Evolutionary conservation across 2,329 filamentous ascomycete genomes (phyloP).

Genomic region (Phaeosphaeria sp.): DNA sequence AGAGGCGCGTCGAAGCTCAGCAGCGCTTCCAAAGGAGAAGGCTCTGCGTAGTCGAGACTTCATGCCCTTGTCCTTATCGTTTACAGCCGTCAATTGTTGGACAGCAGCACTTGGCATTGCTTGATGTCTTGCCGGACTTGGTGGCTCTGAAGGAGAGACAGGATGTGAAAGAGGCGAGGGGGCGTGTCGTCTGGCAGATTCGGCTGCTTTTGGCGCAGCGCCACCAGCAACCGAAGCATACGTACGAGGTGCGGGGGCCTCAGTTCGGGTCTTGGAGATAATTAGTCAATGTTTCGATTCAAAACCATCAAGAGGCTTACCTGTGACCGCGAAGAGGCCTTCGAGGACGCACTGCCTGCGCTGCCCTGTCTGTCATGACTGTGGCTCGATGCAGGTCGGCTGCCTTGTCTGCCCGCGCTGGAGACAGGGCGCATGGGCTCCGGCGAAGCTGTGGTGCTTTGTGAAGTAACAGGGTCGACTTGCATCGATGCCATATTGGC

Average conservation of each 20-base stretch:
- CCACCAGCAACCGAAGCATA: conserved; percentile 24
- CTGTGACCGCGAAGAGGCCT: conserved; percentile 40
- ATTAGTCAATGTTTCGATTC: background rate
- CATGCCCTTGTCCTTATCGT: conserved; percentile 81
- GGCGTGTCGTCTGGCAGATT: conserved; percentile 51
- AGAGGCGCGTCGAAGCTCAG: conserved; percentile 81
- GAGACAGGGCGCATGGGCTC: conserved; percentile 32
- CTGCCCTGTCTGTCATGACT: conserved; percentile 48
- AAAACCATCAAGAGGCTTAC: conserved; percentile 28
- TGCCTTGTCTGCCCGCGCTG: conserved; percentile 37
- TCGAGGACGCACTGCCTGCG: conserved; percentile 46
- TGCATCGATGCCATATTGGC: conserved; percentile 24
- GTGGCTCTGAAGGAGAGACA: conserved; percentile 45
- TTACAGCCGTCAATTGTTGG: conserved; percentile 85
- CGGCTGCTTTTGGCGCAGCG: conserved; percentile 38
- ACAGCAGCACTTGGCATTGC: conserved; percentile 70
- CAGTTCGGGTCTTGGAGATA: conserved; percentile 31
- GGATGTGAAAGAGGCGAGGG: conserved; percentile 57
- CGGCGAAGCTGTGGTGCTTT: conserved; percentile 16
- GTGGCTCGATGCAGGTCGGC: conserved; percentile 41
- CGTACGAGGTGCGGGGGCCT: conserved; percentile 21
- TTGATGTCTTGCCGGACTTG: conserved; percentile 22
- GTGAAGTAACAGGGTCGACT: conserved; percentile 12
- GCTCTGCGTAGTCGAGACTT: conserved; percentile 88
- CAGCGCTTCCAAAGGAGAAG: conserved; percentile 95